A percentile compares a stretch with the other conserved stretches of the same genome.
Conservation (phyloP, 257 asterid genomes). For the Oldenlandia corymbosa region DNA sequence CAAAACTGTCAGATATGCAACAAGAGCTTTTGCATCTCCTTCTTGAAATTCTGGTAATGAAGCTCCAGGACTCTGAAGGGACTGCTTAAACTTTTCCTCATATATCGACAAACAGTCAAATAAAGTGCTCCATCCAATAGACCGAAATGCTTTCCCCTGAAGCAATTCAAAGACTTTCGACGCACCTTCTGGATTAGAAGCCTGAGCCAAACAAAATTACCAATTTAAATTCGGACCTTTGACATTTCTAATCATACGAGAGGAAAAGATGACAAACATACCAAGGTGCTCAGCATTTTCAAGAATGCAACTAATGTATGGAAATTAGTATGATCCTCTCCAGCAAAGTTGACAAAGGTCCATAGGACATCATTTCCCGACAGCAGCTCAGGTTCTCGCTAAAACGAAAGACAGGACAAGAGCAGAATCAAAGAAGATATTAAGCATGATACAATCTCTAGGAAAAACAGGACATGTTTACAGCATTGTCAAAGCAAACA, state of each 20-base stretch:
- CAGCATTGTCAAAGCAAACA: background rate
- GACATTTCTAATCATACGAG: background rate
- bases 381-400: conserved; percentile 91
- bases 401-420: conserved; percentile 27
- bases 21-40: conserved; percentile 96
- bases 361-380: conserved; percentile 88
- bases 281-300: conserved; percentile 87
- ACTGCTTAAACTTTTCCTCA: conserved; percentile 79
- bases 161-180: conserved; percentile 90
- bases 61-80: conserved; percentile 78
- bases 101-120: conserved; percentile 80
- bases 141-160: conserved; percentile 77
- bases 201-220: conserved; percentile 47
- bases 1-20: conserved; percentile 85
- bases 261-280: conserved; percentile 26
- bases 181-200: conserved; percentile 81
- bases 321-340: conserved; percentile 88
- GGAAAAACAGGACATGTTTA: too few relatives aligned
- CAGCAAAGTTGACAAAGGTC: conserved; percentile 96
- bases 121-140: conserved; percentile 87
- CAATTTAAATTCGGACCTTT: conserved; percentile 22
- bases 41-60: conserved; percentile 79
- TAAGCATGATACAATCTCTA: background rate
- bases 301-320: conserved; percentile 92
- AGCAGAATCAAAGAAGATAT: conserved; percentile 8